Base-by-base conservation (phyloP, 2,329 filamentous ascomycete genomes). In the Mycogone perniciosa region DNA sequence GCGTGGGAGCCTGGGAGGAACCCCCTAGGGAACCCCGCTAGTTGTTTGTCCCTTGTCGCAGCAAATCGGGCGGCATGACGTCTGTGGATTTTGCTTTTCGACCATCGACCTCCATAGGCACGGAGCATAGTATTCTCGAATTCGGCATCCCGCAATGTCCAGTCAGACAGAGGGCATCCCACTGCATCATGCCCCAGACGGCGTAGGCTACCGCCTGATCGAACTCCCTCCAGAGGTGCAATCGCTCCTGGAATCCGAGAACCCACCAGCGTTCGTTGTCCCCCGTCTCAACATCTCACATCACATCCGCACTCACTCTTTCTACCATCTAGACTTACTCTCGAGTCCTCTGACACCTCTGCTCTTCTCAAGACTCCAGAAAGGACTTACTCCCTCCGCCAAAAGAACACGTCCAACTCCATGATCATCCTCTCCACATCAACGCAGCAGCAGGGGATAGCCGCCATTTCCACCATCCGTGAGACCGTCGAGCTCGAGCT, bases 401-500 rank as follows among this genome's bases (percentile, higher is more conserved):
- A 85, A 60, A 85, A 85, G 63, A 85, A 84, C 63, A 84, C 82
- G 0, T 85, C 82, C 42, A 85, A 85, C 61, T 76, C 78, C n/a
- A 71, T 85, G 43, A 77, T 84, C 59, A 63, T 85, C 3, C 68
- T 85, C 31, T 62, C 68, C 29, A 34, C 29, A 2, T 54, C 51
- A 29, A 49, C 52, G 11, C 54, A 66, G 6, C 61, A 66, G 31
- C 56, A 65, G 2, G 69, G 71, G 8, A 57, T 85, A 2, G 69
- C 68, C 38, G 69, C 74, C 7, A 69, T 85, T 20, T 72, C 78
- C 7, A 82, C 77, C 1, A 67, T 84, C 29, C 79, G 81, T 55
- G 82, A 85, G 59, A 84, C 80, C 0, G 74, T 85, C 7, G 82
- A 85, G 65, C 69, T 85, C 10, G 70, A 82, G 1, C 61, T 68